phyloP scores from a whole-genome alignment of 345 rosid genomes.

The Camelina neglecta region DNA sequence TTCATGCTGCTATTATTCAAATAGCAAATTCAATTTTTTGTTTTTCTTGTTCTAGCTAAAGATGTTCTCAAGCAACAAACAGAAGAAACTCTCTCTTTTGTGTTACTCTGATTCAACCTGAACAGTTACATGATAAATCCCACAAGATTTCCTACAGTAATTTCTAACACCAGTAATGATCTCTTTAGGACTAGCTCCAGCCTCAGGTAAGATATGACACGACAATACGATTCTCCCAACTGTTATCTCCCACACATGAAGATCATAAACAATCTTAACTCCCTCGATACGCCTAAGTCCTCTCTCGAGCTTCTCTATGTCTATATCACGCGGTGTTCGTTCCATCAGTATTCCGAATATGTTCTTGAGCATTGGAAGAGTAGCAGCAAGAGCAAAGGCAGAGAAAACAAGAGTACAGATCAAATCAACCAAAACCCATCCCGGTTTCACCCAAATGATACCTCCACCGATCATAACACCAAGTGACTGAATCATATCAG shows the following conservation, averaged over 20 bases:
- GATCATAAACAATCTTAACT: slow-evolving; percentile 62
- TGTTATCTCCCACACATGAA: slow-evolving; percentile 86
- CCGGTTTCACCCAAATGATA: slow-evolving; percentile 66
- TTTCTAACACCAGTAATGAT: slow-evolving; percentile 55
- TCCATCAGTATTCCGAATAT: slow-evolving; percentile 71
- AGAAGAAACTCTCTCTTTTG: neutral
- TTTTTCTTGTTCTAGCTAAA: slow-evolving; percentile 17
- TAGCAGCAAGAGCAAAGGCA: slow-evolving; percentile 56
- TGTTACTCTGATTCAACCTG: slow-evolving; percentile 64
- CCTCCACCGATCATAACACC: slow-evolving; percentile 88
- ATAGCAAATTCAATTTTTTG: no score
- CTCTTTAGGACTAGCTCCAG: slow-evolving; percentile 55
- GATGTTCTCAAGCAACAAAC: neutral
- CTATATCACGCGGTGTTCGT: slow-evolving; percentile 60
- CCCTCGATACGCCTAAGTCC: slow-evolving; percentile 59
- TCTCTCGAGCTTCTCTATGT: slow-evolving; percentile 51
- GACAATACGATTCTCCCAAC: slow-evolving; percentile 65
- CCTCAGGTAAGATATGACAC: slow-evolving; percentile 67
- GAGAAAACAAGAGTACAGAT: slow-evolving; percentile 72
- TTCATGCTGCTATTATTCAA: neutral
- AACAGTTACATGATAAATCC: slow-evolving; percentile 71
- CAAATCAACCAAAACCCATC: slow-evolving; percentile 73
- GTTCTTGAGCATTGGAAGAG: slow-evolving; percentile 65
- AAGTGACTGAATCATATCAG: slow-evolving; percentile 75
- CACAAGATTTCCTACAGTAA: slow-evolving; percentile 56